Conservation (phyloP, 202 grass and related monocot species). For the Hordeum pubiflorum region DNA sequence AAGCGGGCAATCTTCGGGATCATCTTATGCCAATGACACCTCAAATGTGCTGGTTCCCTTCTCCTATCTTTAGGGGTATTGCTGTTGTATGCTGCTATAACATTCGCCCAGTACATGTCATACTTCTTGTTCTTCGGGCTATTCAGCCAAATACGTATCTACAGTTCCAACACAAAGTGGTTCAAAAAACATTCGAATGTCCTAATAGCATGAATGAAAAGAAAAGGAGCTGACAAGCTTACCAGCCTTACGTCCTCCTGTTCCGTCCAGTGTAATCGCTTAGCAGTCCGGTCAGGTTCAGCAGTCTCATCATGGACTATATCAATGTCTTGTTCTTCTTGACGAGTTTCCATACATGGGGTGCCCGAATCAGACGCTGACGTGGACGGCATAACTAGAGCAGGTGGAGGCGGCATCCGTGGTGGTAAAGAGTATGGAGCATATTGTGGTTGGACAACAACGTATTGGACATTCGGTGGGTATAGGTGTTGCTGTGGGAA, state of each 20-base stretch:
- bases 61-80: constrained; percentile 18
- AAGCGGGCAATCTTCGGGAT: constrained; percentile 29
- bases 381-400: not conserved
- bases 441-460: constrained; percentile 34
- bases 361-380: constrained; percentile 7
- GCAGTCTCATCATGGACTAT: not conserved
- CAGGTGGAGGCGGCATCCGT: not conserved
- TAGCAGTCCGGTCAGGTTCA: constrained; percentile 20
- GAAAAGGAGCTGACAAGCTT: not conserved
- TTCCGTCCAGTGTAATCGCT: constrained; percentile 19
- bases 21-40: constrained; percentile 11
- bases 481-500: constrained; percentile 16
- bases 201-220: not conserved
- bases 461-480: constrained; percentile 24
- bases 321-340: constrained; percentile 10
- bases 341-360: constrained; percentile 12
- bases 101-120: constrained; percentile 10
- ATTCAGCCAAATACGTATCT: constrained; percentile 33
- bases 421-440: constrained; percentile 21
- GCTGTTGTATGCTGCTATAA: constrained; percentile 8
- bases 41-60: constrained; percentile 13
- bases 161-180: not conserved
- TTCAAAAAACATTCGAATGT: not conserved
- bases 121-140: not conserved
- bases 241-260: constrained; percentile 27